Conservation (phyloP, 2,329 filamentous ascomycete genomes). For the Hypomyces rosellus region DNA sequence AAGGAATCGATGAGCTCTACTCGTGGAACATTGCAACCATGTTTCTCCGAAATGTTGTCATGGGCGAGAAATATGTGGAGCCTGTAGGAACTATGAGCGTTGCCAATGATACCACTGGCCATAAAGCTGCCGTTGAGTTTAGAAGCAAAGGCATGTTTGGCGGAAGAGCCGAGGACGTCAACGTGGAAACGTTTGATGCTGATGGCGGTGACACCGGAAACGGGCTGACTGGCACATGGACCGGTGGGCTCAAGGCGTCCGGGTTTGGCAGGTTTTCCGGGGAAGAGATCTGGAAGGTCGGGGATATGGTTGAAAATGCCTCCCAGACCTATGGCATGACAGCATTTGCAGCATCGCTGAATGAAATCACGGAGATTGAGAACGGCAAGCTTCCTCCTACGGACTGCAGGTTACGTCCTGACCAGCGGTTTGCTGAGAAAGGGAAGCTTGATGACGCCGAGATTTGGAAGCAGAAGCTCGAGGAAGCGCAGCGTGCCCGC, state of each 20-base stretch:
- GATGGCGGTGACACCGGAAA: conserved; percentile 60
- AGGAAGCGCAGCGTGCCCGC: conserved; percentile 75
- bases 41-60: conserved; percentile 92
- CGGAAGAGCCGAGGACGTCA: conserved; percentile 84
- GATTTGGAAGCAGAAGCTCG: conserved; percentile 71
- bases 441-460: conserved; percentile 81
- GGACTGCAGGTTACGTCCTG: conserved; percentile 76
- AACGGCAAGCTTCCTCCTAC: conserved; percentile 68
- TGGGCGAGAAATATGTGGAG: conserved; percentile 96
- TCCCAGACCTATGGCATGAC: conserved; percentile 82
- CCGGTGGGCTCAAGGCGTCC: conserved; percentile 60
- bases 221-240: conserved; percentile 80
- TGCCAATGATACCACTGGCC: conserved; percentile 73
- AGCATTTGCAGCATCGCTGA: conserved; percentile 75
- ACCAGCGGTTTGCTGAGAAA: conserved; percentile 78
- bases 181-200: conserved; percentile 63
- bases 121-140: conserved; percentile 82
- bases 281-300: conserved; percentile 71
- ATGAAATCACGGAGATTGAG: conserved; percentile 81
- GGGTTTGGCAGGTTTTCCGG: conserved; percentile 55
- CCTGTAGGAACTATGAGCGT: conserved; percentile 87
- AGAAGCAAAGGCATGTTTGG: conserved; percentile 97
- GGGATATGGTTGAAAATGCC: conserved; percentile 71
- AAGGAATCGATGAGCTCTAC: conserved; percentile 72
- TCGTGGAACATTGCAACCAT: conserved; percentile 84